These are phyloP conservation scores for Lodderomyces oxycetoniae DNA, from an alignment of 1,139 yeast genomes.

Conservation along the genomic window DNA sequence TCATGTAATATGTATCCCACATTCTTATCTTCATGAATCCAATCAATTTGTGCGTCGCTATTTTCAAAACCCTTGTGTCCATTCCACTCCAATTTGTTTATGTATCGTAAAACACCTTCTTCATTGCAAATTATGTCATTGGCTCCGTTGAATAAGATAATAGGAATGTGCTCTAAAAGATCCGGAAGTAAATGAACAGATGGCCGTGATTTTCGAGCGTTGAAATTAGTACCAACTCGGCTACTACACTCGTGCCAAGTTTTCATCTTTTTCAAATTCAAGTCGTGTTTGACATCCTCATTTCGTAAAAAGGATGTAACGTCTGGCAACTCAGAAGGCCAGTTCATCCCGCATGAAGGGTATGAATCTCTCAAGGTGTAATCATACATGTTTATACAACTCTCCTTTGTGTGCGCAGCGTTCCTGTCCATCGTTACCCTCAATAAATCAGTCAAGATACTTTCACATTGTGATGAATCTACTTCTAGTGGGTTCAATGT, in stretches of 20 bases:
- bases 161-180: constrained; percentile 54
- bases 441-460: constrained; percentile 39
- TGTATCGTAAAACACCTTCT: constrained; percentile 65
- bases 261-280: constrained; percentile 46
- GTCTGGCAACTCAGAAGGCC: constrained; percentile 75
- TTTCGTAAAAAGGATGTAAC: constrained; percentile 59
- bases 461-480: constrained; percentile 43
- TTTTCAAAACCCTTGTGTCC: constrained; percentile 56
- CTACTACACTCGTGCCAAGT: constrained; percentile 77
- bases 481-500: constrained; percentile 26
- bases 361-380: constrained; percentile 62
- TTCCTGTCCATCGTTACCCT: constrained; percentile 27
- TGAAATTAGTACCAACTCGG: constrained; percentile 49
- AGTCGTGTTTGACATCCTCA: constrained; percentile 51
- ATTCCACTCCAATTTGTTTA: constrained; percentile 63
- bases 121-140: constrained; percentile 86
- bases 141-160: constrained; percentile 81
- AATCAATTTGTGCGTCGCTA: constrained; percentile 31
- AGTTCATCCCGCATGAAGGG: constrained; percentile 89
- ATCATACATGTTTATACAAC: constrained; percentile 83
- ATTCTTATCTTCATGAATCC: constrained; percentile 46
- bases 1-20: constrained; percentile 55
- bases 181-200: constrained; percentile 63
- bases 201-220: constrained; percentile 52
- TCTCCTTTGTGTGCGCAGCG: constrained; percentile 27